A percentile compares a stretch with the other conserved stretches of the same genome.
Evolutionary conservation across 768 basidiomycete genomes (phyloP).

Genomic region (Floccularia luteovirens): DNA sequence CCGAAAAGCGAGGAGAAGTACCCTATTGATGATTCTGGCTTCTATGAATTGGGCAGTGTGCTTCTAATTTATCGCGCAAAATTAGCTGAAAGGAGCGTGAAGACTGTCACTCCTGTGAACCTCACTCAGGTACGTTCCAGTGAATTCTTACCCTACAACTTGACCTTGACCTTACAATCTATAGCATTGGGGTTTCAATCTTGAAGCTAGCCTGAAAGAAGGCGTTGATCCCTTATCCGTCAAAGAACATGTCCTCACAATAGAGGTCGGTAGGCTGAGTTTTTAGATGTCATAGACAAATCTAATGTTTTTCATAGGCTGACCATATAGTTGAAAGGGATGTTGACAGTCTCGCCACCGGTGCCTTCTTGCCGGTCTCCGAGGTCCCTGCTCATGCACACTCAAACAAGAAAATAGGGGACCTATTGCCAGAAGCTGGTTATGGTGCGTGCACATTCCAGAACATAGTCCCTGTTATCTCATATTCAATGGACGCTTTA

Average conservation of each 20-base stretch:
- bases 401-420: slow-evolving; percentile 43
- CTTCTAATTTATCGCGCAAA: slow-evolving; percentile 65
- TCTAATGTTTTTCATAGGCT: slow-evolving; percentile 25
- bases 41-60: slow-evolving; percentile 55
- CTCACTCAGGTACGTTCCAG: slow-evolving; percentile 53
- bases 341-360: slow-evolving; percentile 41
- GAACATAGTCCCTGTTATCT: neutral
- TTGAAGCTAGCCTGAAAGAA: slow-evolving; percentile 55
- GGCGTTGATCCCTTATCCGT: slow-evolving; percentile 37
- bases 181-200: slow-evolving; percentile 81
- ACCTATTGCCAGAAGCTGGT: slow-evolving; percentile 46
- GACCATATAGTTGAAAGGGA: slow-evolving; percentile 48
- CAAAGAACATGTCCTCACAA: slow-evolving; percentile 37
- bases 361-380: slow-evolving; percentile 37
- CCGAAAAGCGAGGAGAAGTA: neutral
- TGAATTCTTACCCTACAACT: slow-evolving; percentile 2
- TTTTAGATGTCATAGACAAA: neutral
- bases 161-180: slow-evolving; percentile 2
- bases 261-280: slow-evolving; percentile 25
- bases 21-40: slow-evolving; percentile 17
- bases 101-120: slow-evolving; percentile 63
- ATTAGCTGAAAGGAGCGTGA: slow-evolving; percentile 36
- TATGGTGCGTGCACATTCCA: slow-evolving; percentile 40
- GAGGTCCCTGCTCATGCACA: slow-evolving; percentile 44
- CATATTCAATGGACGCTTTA: slow-evolving; percentile 1